phyloP scores from a whole-genome alignment of 176 grass and related monocot species.

The Aegilops bicornis region DNA sequence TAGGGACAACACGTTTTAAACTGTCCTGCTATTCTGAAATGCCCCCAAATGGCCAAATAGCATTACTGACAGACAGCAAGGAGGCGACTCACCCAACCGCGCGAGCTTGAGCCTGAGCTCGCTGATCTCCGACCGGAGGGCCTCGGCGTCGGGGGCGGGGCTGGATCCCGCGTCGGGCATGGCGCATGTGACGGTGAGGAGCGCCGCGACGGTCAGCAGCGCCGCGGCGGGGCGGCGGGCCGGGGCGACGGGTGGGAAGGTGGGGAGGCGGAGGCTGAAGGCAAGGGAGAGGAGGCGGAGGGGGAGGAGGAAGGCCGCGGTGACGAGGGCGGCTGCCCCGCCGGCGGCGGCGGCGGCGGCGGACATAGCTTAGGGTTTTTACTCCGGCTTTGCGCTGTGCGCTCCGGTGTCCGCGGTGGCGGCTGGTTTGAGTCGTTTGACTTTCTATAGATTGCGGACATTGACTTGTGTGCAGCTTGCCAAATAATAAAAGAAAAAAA shows the following conservation, averaged over 20 bases:
- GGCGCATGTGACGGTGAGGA: conserved; percentile 47
- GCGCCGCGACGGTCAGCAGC: conserved; percentile 26
- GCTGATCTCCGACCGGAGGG: conserved; percentile 49
- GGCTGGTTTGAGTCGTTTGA: neutral
- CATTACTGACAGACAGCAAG: neutral
- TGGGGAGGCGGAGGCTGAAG: neutral
- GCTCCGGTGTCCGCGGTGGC: neutral
- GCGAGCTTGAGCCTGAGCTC: conserved; percentile 55
- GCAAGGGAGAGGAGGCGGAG: conserved; percentile 43
- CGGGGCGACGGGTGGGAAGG: neutral
- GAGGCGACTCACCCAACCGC: conserved; percentile 58
- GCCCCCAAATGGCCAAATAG: neutral
- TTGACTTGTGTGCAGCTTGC: neutral
- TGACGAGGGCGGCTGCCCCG: conserved; percentile 28
- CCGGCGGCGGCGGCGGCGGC: neutral
- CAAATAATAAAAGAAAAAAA: neutral
- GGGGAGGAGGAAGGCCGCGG: conserved; percentile 41
- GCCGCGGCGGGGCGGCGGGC: conserved; percentile 17
- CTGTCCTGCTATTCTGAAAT: neutral
- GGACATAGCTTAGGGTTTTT: conserved; percentile 55
- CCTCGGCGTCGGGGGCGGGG: neutral
- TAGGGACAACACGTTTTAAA: neutral
- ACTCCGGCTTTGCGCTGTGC: neutral
- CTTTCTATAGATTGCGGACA: neutral
- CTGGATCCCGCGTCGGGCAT: conserved; percentile 10